These are phyloP conservation scores for Chamaenerion angustifolium DNA, from an alignment of 345 rosid genomes.

Conservation along the genomic window DNA sequence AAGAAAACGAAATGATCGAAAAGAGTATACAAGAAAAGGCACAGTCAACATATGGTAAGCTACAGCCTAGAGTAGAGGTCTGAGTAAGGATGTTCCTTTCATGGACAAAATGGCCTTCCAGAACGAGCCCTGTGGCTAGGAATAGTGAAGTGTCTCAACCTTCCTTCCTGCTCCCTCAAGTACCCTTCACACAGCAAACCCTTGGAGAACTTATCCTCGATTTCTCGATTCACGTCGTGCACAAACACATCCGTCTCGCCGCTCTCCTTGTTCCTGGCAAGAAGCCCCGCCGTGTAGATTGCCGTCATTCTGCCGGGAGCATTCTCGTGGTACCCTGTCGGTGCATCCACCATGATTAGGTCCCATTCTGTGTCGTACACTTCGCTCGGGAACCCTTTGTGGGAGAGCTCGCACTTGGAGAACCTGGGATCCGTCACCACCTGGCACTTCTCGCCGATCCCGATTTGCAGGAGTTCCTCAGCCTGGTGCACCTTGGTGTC, in stretches of 20 bases:
- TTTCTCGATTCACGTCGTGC: constrained; percentile 64
- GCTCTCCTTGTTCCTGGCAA: constrained; percentile 45
- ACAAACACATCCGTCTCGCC: constrained; percentile 70
- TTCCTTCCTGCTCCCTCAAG: constrained; percentile 49
- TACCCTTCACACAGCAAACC: constrained; percentile 59
- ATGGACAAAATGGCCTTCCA: constrained; percentile 24
- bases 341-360: constrained; percentile 86
- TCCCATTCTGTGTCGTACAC: constrained; percentile 67
- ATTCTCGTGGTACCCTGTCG: constrained; percentile 60
- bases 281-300: constrained; percentile 65
- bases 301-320: constrained; percentile 87
- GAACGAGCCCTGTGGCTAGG: constrained; percentile 48
- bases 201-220: constrained; percentile 63
- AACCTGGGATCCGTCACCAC: constrained; percentile 36
- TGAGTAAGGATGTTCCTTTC: no score
- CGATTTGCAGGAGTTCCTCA: constrained; percentile 28
- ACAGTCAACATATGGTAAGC: no score
- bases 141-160: constrained; percentile 56
- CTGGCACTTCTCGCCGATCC: constrained; percentile 31
- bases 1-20: no score
- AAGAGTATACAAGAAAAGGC: no score
- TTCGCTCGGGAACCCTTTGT: constrained; percentile 51
- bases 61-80: no score
- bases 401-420: constrained; percentile 49
- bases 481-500: constrained; percentile 57